phyloP scores from a whole-genome alignment of 345 rosid species.

The Heritiera fomes region DNA sequence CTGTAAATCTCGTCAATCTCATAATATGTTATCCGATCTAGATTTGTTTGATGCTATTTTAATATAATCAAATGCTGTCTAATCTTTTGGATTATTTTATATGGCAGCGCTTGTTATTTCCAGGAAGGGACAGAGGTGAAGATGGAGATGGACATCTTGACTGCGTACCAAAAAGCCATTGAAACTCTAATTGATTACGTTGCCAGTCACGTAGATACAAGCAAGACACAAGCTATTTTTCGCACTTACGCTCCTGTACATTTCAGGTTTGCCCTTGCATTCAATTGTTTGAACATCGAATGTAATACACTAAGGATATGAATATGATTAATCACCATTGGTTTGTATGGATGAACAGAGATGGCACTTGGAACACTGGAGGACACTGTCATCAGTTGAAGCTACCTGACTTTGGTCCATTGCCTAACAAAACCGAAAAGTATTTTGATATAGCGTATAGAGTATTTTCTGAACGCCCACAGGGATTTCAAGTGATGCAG shows the following conservation, averaged over 20 bases:
- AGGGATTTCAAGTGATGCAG: conserved; percentile 24
- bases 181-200: conserved; percentile 55
- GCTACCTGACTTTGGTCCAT: conserved; percentile 49
- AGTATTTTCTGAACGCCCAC: conserved; percentile 32
- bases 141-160: conserved; percentile 50
- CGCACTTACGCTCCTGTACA: conserved; percentile 67
- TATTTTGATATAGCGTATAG: conserved; percentile 33
- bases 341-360: conserved; percentile 36
- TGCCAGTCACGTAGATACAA: conserved; percentile 42
- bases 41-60: conserved; percentile 2
- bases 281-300: no score
- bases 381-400: conserved; percentile 27
- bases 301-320: not conserved
- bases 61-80: conserved; percentile 10
- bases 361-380: conserved; percentile 55
- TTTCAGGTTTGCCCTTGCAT: conserved; percentile 49
- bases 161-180: conserved; percentile 45
- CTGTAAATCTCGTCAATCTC: conserved; percentile 40
- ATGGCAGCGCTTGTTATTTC: conserved; percentile 57
- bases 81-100: conserved; percentile 20
- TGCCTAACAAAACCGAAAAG: conserved; percentile 30
- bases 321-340: not conserved
- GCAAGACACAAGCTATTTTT: conserved; percentile 54
- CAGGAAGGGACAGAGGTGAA: conserved; percentile 53
- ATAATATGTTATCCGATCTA: not conserved